Conservation (phyloP, 2,329 filamentous ascomycete genomes). For the Intubia oerlemansii region DNA sequence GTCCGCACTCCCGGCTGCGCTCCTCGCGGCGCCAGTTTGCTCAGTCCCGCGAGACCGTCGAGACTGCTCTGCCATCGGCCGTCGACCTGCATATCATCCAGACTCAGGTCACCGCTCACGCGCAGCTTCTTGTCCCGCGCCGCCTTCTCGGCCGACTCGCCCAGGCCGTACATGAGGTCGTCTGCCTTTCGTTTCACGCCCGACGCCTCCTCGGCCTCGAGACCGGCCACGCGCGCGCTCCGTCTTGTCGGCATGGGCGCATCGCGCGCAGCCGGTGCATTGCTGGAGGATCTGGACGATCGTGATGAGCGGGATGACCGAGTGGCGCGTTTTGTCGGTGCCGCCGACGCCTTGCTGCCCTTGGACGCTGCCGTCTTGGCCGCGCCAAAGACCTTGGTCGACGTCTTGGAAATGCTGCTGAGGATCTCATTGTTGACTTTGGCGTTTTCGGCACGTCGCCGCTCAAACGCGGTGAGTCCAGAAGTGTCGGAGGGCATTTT, state of each 20-base stretch:
- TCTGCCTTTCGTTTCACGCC: slow-evolving; percentile 28
- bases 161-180: slow-evolving; percentile 11
- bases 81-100: slow-evolving; percentile 60
- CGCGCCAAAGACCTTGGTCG: slow-evolving; percentile 20
- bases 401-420: slow-evolving; percentile 51
- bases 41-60: slow-evolving; percentile 44
- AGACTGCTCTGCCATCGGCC: slow-evolving; percentile 67
- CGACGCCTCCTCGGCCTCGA: slow-evolving; percentile 28
- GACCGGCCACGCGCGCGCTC: slow-evolving; percentile 35
- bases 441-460: slow-evolving; percentile 67
- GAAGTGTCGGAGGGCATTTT: slow-evolving; percentile 3
- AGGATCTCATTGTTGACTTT: slow-evolving; percentile 65
- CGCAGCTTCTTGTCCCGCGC: slow-evolving; percentile 35
- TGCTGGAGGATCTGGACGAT: too few species aligned
- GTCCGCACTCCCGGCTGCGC: slow-evolving; percentile 58
- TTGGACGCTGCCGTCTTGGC: slow-evolving; percentile 24
- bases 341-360: too few species aligned
- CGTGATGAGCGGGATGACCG: too few species aligned
- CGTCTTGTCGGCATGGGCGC: slow-evolving; percentile 27
- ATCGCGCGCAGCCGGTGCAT: slow-evolving; percentile 15
- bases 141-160: slow-evolving; percentile 10
- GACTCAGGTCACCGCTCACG: slow-evolving; percentile 36
- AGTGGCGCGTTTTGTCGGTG: too few species aligned
- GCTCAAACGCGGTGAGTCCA: slow-evolving; percentile 78
- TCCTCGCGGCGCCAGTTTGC: too few species aligned